Evolutionary conservation across 139 green algal species (phyloP).

Genomic region (Chlorella sp.): DNA sequence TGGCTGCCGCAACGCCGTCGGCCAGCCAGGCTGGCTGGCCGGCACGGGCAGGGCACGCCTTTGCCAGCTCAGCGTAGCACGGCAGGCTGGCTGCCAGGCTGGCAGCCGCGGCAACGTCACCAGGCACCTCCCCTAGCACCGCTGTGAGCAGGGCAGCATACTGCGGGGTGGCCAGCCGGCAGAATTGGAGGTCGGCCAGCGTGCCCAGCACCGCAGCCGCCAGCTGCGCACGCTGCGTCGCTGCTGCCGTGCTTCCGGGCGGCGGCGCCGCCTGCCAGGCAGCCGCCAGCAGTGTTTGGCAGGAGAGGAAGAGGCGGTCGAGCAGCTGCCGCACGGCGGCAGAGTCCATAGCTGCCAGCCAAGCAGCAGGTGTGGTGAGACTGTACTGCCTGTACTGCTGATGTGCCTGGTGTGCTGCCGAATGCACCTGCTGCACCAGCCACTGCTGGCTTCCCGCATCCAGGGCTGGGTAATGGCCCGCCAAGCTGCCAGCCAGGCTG

Average conservation of each 20-base stretch:
- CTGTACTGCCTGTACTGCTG: conserved; percentile 31
- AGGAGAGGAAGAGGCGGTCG: conserved; percentile 12
- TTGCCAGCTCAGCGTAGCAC: conserved; percentile 37
- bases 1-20: conserved; percentile 40
- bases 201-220: conserved; percentile 22
- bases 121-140: conserved; percentile 20
- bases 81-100: conserved; percentile 34
- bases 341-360: conserved; percentile 32
- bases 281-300: neutral
- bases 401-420: neutral
- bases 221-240: neutral
- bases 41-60: neutral
- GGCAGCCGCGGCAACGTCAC: neutral
- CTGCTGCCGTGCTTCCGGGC: neutral
- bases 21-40: conserved; percentile 31
- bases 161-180: conserved; percentile 30
- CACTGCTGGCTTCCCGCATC: neutral
- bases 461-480: neutral
- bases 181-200: conserved; percentile 54
- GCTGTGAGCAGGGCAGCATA: conserved; percentile 41
- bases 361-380: neutral
- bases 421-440: conserved; percentile 10
- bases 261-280: neutral
- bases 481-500: conserved; percentile 3
- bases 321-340: conserved; percentile 15